Conservation (phyloP, 768 basidiomycete genomes). For the Leccinum subgranulosum region DNA sequence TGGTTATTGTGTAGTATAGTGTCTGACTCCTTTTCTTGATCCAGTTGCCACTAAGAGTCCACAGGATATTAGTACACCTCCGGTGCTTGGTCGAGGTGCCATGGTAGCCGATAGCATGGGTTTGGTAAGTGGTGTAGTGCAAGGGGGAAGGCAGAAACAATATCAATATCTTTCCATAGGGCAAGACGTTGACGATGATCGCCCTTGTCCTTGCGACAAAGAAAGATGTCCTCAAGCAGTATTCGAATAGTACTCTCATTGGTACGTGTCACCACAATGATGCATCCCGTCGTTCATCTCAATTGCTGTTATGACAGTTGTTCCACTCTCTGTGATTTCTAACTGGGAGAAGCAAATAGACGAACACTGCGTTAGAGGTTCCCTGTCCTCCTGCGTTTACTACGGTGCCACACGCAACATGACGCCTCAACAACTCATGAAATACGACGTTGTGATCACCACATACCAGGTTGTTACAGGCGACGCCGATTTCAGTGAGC, state of each 20-base stretch:
- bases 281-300: background rate
- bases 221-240: slow-evolving; percentile 51
- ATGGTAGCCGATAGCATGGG: slow-evolving; percentile 92
- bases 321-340: slow-evolving; percentile 78
- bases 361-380: slow-evolving; percentile 61
- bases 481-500: slow-evolving; percentile 39
- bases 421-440: slow-evolving; percentile 54
- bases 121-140: slow-evolving; percentile 32
- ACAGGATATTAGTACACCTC: slow-evolving; percentile 49
- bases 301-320: slow-evolving; percentile 44
- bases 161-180: slow-evolving; percentile 43
- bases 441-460: slow-evolving; percentile 77
- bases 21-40: slow-evolving; percentile 1
- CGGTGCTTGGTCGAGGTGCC: slow-evolving; percentile 77
- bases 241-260: slow-evolving; percentile 72
- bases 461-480: slow-evolving; percentile 73
- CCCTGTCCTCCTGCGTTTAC: slow-evolving; percentile 59
- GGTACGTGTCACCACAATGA: slow-evolving; percentile 39
- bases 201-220: slow-evolving; percentile 78
- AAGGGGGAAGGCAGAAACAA: background rate
- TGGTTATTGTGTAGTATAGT: background rate
- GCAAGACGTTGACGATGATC: slow-evolving; percentile 90
- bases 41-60: slow-evolving; percentile 81
- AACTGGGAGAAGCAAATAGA: slow-evolving; percentile 86
- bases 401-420: slow-evolving; percentile 68